Base-by-base conservation (phyloP, 2,329 filamentous ascomycete species). In the Penicillium sp. region DNA sequence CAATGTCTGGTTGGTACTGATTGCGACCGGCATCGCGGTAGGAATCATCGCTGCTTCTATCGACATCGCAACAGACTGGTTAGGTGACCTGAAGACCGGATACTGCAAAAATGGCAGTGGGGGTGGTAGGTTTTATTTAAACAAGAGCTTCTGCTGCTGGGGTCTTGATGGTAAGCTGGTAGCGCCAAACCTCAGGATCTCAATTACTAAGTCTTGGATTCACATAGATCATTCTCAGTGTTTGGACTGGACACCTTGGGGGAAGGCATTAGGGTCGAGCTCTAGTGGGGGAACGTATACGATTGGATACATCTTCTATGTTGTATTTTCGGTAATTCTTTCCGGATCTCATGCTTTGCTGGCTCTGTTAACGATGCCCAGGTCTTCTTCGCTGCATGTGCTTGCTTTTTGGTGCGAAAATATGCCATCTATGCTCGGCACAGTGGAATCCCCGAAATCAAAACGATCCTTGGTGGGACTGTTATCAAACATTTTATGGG, bases 361-460 rank as follows among this genome's bases (percentile, higher is more conserved):
- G 12, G n/a, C 25, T 41, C 13, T 37, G 25, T 56, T 68, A 52
- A 76, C 51, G 29, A 16, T 3, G 13, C 41, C 19, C 33, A 91
- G 87, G 77, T 92, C 9, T 61, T 87, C 7, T 92, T 95, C 64
- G 91, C 92, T 22, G 77, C 83, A 31, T 82, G 80, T 50, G 89
- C 93, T 9, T 88, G 87, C 45, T 66, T 91, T 45, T 74, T 97
- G 46, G 91, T 97, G 12, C 83, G 86, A 61, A 82, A 86, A 60
- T 97, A 91, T 70, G 89, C 89, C 19, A 77, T 87, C 4, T 89
- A 95, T 71, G 92, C 92, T 40, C 92, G 88, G 67, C 92, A 97
- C 65, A 95, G 89, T 67, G 92, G 92, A 72, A 96, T 99, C 60
- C 90, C 92, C 5, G 92, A 99, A 75, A 95, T 99, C 72, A 99